Percentiles rank a stretch among this genome's conserved stretches.
These are phyloP conservation scores for Calocybe indica DNA, from an alignment of 768 basidiomycete genomes.

Conservation along the genomic window DNA sequence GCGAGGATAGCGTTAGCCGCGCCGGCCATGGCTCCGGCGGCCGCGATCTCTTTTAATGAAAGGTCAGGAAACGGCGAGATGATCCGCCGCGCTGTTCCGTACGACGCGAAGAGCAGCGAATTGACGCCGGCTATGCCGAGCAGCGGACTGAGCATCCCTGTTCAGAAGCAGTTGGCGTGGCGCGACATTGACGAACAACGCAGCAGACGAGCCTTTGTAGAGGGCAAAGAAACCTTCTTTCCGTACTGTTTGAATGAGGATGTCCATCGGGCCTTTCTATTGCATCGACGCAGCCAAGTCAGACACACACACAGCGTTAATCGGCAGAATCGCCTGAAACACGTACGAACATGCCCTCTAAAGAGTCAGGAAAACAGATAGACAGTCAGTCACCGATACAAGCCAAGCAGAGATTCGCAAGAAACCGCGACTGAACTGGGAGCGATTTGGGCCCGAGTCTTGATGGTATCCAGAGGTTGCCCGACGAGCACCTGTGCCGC, in stretches of 20 bases:
- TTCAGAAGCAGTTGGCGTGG: background rate
- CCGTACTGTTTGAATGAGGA: slow-evolving; percentile 70
- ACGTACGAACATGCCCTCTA: slow-evolving; percentile 88
- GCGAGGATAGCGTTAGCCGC: slow-evolving; percentile 87
- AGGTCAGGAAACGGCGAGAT: slow-evolving; percentile 88
- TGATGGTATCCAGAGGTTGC: slow-evolving; percentile 85
- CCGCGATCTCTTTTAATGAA: slow-evolving; percentile 70
- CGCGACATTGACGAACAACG: background rate
- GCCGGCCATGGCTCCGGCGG: slow-evolving; percentile 90
- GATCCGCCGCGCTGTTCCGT: slow-evolving; percentile 72
- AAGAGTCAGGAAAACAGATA: background rate
- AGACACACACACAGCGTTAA: background rate
- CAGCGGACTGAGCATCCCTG: slow-evolving; percentile 88
- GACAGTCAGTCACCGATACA: slow-evolving; percentile 1
- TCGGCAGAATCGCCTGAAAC: background rate
- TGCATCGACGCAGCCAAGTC: too few relatives aligned
- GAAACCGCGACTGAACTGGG: slow-evolving; percentile 48
- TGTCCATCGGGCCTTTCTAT: slow-evolving; percentile 93
- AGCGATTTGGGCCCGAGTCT: slow-evolving; percentile 84
- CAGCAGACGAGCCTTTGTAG: slow-evolving; percentile 70
- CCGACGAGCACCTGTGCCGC: slow-evolving; percentile 94
- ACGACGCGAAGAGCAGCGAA: slow-evolving; percentile 90
- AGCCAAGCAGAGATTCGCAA: background rate
- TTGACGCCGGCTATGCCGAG: slow-evolving; percentile 95
- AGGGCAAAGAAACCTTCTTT: slow-evolving; percentile 92